These are phyloP conservation scores for Sordariomycetes sp. DNA, from an alignment of 2,329 filamentous ascomycete genomes.

Conservation along the genomic window DNA sequence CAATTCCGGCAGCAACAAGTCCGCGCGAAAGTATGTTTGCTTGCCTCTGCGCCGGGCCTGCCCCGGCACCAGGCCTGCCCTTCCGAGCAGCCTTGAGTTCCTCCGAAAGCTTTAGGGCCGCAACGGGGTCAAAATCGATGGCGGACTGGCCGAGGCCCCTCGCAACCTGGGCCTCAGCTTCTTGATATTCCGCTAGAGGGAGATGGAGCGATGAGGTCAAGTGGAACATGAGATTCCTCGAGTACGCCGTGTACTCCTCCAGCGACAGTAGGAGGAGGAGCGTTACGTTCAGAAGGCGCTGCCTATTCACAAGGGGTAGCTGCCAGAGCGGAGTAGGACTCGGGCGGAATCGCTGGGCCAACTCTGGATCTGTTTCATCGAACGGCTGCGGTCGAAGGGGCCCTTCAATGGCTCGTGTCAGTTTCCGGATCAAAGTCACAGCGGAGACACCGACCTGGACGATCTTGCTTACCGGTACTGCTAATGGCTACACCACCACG, in stretches of 20 bases:
- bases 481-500: conserved; percentile 10
- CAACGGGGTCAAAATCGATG: conserved; percentile 23
- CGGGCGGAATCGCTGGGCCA: conserved; percentile 44
- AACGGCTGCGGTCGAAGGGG: conserved; percentile 27
- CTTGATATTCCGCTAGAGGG: conserved; percentile 49
- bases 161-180: conserved; percentile 67
- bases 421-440: neutral
- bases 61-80: neutral
- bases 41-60: neutral
- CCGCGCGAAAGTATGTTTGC: neutral
- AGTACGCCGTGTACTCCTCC: conserved; percentile 66
- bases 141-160: conserved; percentile 64
- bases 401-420: conserved; percentile 10
- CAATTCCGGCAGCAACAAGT: neutral
- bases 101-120: conserved; percentile 15
- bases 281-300: conserved; percentile 60
- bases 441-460: neutral
- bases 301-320: conserved; percentile 49
- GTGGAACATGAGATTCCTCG: conserved; percentile 59
- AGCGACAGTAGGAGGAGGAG: conserved; percentile 65
- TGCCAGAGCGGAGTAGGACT: conserved; percentile 49
- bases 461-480: conserved; percentile 10
- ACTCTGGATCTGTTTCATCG: conserved; percentile 31
- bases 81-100: conserved; percentile 3
- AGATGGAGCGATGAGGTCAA: conserved; percentile 63